Conservation (phyloP, 148 eudicot species). For the Suaeda aralocaspica region DNA sequence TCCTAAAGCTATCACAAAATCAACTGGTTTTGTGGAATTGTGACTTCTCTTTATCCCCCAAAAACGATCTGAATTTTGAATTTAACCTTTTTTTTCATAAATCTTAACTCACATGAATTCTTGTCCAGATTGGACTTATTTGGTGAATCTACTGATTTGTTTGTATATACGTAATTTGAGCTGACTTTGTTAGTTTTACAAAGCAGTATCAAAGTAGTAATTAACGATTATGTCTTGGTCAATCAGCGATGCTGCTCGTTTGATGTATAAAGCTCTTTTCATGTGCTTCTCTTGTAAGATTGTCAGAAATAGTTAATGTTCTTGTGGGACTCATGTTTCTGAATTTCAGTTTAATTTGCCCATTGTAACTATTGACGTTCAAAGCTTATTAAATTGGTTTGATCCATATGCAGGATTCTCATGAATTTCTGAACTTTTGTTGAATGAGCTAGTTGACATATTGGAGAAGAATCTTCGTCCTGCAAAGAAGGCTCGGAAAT, state of each 20-base stretch:
- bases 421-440: conserved; percentile 67
- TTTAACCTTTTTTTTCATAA: no score
- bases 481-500: conserved; percentile 32
- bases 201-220: neutral
- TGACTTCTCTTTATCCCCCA: neutral
- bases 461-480: conserved; percentile 59
- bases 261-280: neutral
- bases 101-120: no score
- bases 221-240: neutral
- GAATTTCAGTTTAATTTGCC: neutral
- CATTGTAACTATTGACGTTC: neutral
- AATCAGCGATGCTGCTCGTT: neutral
- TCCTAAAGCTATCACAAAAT: neutral
- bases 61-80: neutral
- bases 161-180: neutral
- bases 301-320: neutral
- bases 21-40: no score
- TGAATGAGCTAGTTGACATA: conserved; percentile 68
- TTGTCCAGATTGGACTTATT: no score
- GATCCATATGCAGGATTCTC: conserved; percentile 52
- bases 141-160: neutral
- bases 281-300: neutral
- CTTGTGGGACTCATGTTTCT: neutral
- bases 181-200: neutral
- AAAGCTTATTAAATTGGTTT: neutral